Base-by-base conservation (phyloP, 495 filamentous ascomycete species). In the Hypoxylon rickii region DNA sequence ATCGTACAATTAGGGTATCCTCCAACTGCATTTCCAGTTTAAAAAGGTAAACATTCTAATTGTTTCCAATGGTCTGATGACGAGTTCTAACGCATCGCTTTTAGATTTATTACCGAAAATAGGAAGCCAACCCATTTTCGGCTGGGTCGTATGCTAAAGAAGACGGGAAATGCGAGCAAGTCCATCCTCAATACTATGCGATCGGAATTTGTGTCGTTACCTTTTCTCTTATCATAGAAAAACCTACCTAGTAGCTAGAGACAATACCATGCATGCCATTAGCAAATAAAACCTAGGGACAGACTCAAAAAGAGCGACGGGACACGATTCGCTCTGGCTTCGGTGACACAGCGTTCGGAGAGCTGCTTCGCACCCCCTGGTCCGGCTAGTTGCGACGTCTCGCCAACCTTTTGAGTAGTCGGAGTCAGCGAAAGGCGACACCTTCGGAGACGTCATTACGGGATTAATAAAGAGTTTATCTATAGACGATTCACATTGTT, bases 21-120 rank as follows among this genome's bases (percentile, higher is more conserved):
- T 99, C 22, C 92, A 97, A 76, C 78, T 99, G 26, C 94, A 97
- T 71, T 98, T 99, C 71, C 91, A 97, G 70, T 96, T 97, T 78
- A 97, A 97, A 71, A 92, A 83, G 79, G 79, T 82, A 65, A 38
- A 71, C 29, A 38, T 45, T 16, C 20, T 16, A 19, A 15, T n/a
- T n/a, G 40, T 2, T 41, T 1, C 3, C 31, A 7, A 44, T 19
- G 8, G 6, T 18, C 4, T 11, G 11, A 22, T 22, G 11, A 20
- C 41, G 19, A 31, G 40, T 64, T 49, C 76, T 84, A 55, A 84
- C 70, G 57, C 34, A 50, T 41, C 54, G 13, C 40, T 32, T 50
- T 51, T 71, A 87, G 83, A 81, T 87, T 40, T 88, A 85, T 55
- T 88, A 88, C 65, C 76, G 85, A 42, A 88, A 88, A 54, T 87